phyloP scores from a whole-genome alignment of 768 basidiomycete species.

The Mycena pura region DNA sequence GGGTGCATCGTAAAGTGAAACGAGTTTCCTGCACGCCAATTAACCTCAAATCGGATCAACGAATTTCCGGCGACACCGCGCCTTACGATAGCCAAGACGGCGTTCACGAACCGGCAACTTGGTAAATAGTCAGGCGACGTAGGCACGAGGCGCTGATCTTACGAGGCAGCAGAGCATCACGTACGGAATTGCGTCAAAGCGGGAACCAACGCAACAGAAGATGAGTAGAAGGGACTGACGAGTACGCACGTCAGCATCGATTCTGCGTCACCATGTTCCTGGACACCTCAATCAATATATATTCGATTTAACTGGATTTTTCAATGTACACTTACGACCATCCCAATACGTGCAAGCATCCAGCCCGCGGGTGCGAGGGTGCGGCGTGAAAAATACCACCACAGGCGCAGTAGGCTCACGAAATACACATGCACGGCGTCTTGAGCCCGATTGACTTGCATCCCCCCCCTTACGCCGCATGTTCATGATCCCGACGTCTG shows the following conservation, averaged over 20 bases:
- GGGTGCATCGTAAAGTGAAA: constrained; percentile 8
- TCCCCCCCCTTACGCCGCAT: too few relatives aligned
- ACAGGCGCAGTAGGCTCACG: not conserved
- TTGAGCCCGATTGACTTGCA: constrained; percentile 8
- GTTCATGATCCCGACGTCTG: too few relatives aligned
- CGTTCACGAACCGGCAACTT: constrained; percentile 2
- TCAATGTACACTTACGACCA: too few relatives aligned
- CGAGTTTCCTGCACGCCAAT: constrained; percentile 20
- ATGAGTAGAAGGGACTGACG: not conserved
- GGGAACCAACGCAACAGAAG: not conserved
- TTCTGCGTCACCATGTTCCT: too few relatives aligned
- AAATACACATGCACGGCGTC: not conserved
- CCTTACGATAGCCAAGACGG: constrained; percentile 9
- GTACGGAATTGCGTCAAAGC: constrained; percentile 3
- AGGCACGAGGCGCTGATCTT: constrained; percentile 7
- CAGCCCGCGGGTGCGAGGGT: too few relatives aligned
- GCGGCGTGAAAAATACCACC: not conserved
- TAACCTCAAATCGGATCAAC: constrained; percentile 24
- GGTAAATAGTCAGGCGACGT: not conserved
- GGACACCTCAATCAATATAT: too few relatives aligned
- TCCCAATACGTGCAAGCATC: too few relatives aligned
- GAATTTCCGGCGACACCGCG: constrained; percentile 17
- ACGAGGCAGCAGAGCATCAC: constrained; percentile 4
- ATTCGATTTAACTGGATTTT: too few relatives aligned
- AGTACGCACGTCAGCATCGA: too few relatives aligned